These are phyloP conservation scores for Mychonastes homosphaera DNA, from an alignment of 139 green algal species.

Conservation along the genomic window DNA sequence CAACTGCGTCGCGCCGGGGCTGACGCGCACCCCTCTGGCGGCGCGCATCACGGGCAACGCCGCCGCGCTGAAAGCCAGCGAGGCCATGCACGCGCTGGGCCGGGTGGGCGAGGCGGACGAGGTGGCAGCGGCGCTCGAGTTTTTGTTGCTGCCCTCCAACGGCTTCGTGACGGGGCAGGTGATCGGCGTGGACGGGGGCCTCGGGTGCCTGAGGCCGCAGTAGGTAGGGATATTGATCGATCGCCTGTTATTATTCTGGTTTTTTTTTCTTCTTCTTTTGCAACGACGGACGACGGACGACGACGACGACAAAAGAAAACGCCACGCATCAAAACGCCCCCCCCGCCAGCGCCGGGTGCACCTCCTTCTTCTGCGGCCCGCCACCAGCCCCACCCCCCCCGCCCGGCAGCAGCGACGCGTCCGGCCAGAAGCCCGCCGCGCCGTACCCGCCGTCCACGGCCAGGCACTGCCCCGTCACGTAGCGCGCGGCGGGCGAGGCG, in stretches of 20 bases:
- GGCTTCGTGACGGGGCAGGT: slow-evolving; percentile 25
- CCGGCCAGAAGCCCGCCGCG: slow-evolving; percentile 47
- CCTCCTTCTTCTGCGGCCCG: too few species aligned
- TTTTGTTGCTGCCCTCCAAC: slow-evolving; percentile 57
- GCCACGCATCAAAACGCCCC: too few species aligned
- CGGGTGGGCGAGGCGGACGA: slow-evolving; percentile 63
- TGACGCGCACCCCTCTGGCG: slow-evolving; percentile 44
- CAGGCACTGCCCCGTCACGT: slow-evolving; percentile 74
- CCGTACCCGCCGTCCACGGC: slow-evolving; percentile 69
- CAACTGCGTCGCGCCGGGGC: slow-evolving; percentile 67
- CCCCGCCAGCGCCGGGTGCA: too few species aligned
- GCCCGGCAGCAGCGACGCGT: too few species aligned
- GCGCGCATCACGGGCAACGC: slow-evolving; percentile 48
- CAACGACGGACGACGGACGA: too few species aligned
- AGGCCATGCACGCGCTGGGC: slow-evolving; percentile 58
- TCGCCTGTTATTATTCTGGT: too few species aligned
- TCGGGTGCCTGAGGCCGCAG: slow-evolving; percentile 38
- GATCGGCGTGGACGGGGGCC: slow-evolving; percentile 51
- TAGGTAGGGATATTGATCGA: slow-evolving; percentile 6
- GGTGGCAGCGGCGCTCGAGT: slow-evolving; percentile 54
- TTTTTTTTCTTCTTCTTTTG: too few species aligned
- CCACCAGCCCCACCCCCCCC: too few species aligned
- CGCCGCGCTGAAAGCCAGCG: slow-evolving; percentile 35
- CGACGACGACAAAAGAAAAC: too few species aligned
- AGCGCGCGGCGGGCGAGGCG: slow-evolving; percentile 48